phyloP scores from a whole-genome alignment of 352 stramenopile genomes.

The Pythium chondricola region DNA sequence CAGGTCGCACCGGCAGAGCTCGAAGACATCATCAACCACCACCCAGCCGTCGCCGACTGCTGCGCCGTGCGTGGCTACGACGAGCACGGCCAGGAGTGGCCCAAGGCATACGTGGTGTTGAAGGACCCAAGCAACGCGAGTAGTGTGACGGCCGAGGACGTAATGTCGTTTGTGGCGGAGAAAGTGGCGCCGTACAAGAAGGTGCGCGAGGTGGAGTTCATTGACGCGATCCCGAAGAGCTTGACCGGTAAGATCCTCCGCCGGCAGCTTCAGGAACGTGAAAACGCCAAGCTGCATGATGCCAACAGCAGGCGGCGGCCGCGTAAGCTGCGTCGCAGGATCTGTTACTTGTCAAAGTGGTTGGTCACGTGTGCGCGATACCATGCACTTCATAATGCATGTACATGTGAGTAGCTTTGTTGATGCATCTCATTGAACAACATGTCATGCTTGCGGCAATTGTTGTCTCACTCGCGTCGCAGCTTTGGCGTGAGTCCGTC shows the following conservation, averaged over 20 bases:
- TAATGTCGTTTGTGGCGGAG: constrained; percentile 65
- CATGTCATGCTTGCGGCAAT: too few species aligned
- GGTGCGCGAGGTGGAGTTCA: constrained; percentile 72
- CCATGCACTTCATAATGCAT: too few species aligned
- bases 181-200: constrained; percentile 80
- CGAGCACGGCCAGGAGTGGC: constrained; percentile 73
- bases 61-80: constrained; percentile 49
- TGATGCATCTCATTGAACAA: too few species aligned
- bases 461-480: too few species aligned
- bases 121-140: constrained; percentile 32
- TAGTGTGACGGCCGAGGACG: constrained; percentile 28
- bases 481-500: too few species aligned
- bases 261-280: constrained; percentile 36
- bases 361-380: too few species aligned
- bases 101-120: constrained; percentile 88
- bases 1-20: constrained; percentile 91
- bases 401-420: too few species aligned
- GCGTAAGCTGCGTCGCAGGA: neutral
- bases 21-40: constrained; percentile 85
- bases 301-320: neutral
- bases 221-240: constrained; percentile 80
- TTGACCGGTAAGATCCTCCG: constrained; percentile 84
- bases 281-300: constrained; percentile 10
- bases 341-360: too few species aligned
- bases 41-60: constrained; percentile 42